Evolutionary conservation across 495 filamentous ascomycete genomes (phyloP).

Genomic region (Aspergillus leporis): DNA sequence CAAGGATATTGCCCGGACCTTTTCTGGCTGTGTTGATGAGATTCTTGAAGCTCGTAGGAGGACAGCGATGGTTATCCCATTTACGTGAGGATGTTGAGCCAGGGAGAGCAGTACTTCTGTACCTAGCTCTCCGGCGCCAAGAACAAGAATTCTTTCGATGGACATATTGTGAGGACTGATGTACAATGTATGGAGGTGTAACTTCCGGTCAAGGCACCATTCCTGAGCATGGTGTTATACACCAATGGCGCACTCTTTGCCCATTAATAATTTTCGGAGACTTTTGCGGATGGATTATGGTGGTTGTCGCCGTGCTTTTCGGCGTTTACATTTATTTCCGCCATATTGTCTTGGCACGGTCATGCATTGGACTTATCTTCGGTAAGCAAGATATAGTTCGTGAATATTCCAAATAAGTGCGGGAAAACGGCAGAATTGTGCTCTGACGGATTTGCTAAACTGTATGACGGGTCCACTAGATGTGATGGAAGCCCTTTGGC

Average conservation of each 20-base stretch:
- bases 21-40: conserved; percentile 27
- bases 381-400: too few species aligned
- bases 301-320: not conserved
- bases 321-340: not conserved
- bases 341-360: too few species aligned
- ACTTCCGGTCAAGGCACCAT: not conserved
- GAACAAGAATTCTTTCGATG: conserved; percentile 49
- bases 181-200: not conserved
- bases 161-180: not conserved
- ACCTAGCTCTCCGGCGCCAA: conserved; percentile 65
- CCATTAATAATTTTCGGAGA: not conserved
- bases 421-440: too few species aligned
- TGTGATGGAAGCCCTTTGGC: too few species aligned
- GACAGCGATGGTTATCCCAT: conserved; percentile 39
- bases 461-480: too few species aligned
- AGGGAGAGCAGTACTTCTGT: conserved; percentile 52
- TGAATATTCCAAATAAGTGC: too few species aligned
- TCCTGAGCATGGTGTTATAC: too few species aligned
- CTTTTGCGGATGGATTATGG: not conserved
- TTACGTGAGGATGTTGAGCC: conserved; percentile 31
- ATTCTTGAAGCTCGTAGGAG: conserved; percentile 51
- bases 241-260: too few species aligned
- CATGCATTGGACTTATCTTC: too few species aligned
- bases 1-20: conserved; percentile 25
- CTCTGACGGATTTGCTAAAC: too few species aligned